Evolutionary conservation across 2,329 filamentous ascomycete species (phyloP).

Genomic region (Alternaria arborescens): DNA sequence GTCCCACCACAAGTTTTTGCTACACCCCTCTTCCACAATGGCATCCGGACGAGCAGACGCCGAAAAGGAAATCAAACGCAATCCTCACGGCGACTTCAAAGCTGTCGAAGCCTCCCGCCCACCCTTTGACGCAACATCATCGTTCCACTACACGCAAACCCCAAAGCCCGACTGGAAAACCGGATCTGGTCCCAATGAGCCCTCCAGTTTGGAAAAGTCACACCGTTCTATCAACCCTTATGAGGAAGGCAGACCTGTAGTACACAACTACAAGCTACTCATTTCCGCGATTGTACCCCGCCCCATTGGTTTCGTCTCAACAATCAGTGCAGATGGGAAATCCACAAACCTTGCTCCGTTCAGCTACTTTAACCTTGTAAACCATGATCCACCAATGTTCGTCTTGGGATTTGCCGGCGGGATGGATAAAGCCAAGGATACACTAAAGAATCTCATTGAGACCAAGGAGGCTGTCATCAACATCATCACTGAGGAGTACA

Average conservation of each 20-base stretch:
- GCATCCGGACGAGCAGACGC: constrained; percentile 53
- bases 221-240: constrained; percentile 87
- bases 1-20: not conserved
- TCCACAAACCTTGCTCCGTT: constrained; percentile 85
- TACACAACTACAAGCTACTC: constrained; percentile 89
- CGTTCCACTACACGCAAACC: constrained; percentile 69
- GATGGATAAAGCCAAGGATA: constrained; percentile 75
- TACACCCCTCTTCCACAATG: constrained; percentile 15
- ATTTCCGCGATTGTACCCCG: constrained; percentile 85
- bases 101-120: constrained; percentile 72
- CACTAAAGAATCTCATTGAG: constrained; percentile 75
- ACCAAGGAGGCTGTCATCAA: constrained; percentile 80
- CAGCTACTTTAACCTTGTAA: constrained; percentile 83
- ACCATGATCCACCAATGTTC: constrained; percentile 88
- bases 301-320: constrained; percentile 74
- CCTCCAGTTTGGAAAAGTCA: constrained; percentile 60
- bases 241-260: constrained; percentile 70
- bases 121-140: constrained; percentile 61
- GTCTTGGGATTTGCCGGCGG: constrained; percentile 68
- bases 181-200: constrained; percentile 71
- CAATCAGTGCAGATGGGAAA: constrained; percentile 66
- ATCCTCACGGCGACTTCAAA: constrained; percentile 79
- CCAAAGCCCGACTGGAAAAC: constrained; percentile 71
- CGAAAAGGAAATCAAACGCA: constrained; percentile 63
- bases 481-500: constrained; percentile 82